Evolutionary conservation across 129 eudicot genomes (phyloP).

Genomic region (Lactuca sativa): DNA sequence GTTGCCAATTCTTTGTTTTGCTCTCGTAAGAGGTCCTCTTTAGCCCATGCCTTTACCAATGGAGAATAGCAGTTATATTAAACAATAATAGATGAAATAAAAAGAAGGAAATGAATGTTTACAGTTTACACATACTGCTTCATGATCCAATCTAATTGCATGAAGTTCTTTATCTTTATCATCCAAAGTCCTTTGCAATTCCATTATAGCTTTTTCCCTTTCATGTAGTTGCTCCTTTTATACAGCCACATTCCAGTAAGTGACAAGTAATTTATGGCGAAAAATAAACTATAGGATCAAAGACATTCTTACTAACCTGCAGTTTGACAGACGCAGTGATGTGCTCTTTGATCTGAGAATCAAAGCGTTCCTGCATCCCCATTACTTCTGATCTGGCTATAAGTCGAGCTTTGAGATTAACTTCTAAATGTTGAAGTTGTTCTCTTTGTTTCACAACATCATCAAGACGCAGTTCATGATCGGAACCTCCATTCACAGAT

Average conservation of each 20-base stretch:
- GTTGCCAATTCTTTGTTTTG: conserved; percentile 77
- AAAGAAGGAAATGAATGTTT: background rate
- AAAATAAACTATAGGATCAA: background rate
- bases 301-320: conserved; percentile 51
- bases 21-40: conserved; percentile 89
- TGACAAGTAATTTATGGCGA: background rate
- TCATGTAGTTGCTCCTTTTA: conserved; percentile 81
- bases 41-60: conserved; percentile 85
- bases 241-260: conserved; percentile 11
- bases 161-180: conserved; percentile 80
- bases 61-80: background rate
- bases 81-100: background rate
- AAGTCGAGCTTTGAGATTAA: conserved; percentile 67
- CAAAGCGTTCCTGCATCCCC: conserved; percentile 66
- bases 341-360: conserved; percentile 73
- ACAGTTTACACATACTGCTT: conserved; percentile 50
- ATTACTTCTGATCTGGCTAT: conserved; percentile 71
- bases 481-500: conserved; percentile 48
- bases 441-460: conserved; percentile 67
- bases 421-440: conserved; percentile 79
- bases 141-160: conserved; percentile 72
- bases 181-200: conserved; percentile 76
- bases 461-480: conserved; percentile 60
- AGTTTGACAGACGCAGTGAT: conserved; percentile 54
- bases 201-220: conserved; percentile 64